phyloP scores from a whole-genome alignment of 306 rosid species.

The Cicer chorassanicum region DNA sequence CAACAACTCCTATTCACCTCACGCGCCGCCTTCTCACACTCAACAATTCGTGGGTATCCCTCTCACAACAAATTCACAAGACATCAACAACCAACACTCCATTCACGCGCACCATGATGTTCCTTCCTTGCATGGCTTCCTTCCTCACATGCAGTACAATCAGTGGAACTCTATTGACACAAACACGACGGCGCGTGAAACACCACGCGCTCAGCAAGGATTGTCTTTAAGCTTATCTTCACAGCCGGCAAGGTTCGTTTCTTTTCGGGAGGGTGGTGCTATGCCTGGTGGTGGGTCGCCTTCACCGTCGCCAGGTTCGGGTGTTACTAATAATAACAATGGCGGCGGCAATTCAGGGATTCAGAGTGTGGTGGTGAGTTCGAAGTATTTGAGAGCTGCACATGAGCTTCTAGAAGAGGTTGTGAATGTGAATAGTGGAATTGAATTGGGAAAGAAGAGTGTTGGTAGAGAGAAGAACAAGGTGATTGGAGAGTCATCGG shows the following conservation, averaged over 20 bases:
- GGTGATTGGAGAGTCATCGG: conserved; percentile 60
- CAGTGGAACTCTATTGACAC: conserved; percentile 75
- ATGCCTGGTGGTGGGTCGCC: conserved; percentile 52
- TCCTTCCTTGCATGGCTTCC: conserved; percentile 82
- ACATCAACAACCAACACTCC: conserved; percentile 61
- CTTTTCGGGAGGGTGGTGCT: conserved; percentile 55
- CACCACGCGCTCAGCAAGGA: conserved; percentile 79
- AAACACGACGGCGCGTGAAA: conserved; percentile 73
- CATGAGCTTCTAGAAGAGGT: conserved; percentile 96
- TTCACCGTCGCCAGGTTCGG: conserved; percentile 76
- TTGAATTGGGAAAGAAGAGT: conserved; percentile 60
- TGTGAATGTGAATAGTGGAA: conserved; percentile 77
- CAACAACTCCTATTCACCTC: conserved; percentile 50
- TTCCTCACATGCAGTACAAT: conserved; percentile 73
- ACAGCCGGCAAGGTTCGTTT: conserved; percentile 67
- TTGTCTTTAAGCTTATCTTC: conserved; percentile 77
- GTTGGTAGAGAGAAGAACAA: conserved; percentile 48
- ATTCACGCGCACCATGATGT: conserved; percentile 64
- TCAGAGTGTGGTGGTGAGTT: conserved; percentile 80
- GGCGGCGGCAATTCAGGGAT: conserved; percentile 67
- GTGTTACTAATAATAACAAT: conserved; percentile 54
- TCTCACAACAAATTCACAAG: conserved; percentile 51
- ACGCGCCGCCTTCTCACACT: conserved; percentile 76
- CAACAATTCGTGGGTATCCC: conserved; percentile 87
- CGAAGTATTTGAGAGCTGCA: conserved; percentile 89